Conservation (phyloP, 495 filamentous ascomycete species). For the Talaromyces liani region DNA sequence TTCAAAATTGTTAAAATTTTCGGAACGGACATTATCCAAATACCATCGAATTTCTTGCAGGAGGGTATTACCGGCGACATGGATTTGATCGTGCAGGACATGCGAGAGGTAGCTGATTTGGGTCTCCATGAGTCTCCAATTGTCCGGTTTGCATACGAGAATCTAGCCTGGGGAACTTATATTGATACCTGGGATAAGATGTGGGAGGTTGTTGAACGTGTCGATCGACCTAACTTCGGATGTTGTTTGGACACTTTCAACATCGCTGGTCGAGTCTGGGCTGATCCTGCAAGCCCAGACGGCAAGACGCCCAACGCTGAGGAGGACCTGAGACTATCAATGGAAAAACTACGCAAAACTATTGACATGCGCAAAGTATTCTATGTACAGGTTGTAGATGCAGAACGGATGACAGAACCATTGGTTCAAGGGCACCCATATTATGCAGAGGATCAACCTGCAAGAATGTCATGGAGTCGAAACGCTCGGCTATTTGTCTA, state of each 20-base stretch:
- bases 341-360: conserved; percentile 45
- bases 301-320: conserved; percentile 54
- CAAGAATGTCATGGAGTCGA: conserved; percentile 73
- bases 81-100: conserved; percentile 54
- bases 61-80: conserved; percentile 50
- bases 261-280: conserved; percentile 67
- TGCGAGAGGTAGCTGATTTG: conserved; percentile 58
- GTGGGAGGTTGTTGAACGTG: conserved; percentile 59
- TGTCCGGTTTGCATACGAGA: conserved; percentile 71
- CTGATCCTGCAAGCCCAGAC: conserved; percentile 50
- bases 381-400: conserved; percentile 75
- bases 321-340: conserved; percentile 45
- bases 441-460: conserved; percentile 53
- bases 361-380: conserved; percentile 66
- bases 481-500: conserved; percentile 73
- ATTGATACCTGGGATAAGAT: conserved; percentile 65
- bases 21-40: conserved; percentile 61
- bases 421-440: conserved; percentile 57
- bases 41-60: conserved; percentile 66
- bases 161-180: conserved; percentile 67
- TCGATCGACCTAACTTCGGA: conserved; percentile 68
- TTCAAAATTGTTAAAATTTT: conserved; percentile 58
- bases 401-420: conserved; percentile 52
- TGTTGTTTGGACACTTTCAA: conserved; percentile 78
- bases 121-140: conserved; percentile 44